Base-by-base conservation (phyloP, 2,329 filamentous ascomycete genomes). In the Keithomyces neogunnii region DNA sequence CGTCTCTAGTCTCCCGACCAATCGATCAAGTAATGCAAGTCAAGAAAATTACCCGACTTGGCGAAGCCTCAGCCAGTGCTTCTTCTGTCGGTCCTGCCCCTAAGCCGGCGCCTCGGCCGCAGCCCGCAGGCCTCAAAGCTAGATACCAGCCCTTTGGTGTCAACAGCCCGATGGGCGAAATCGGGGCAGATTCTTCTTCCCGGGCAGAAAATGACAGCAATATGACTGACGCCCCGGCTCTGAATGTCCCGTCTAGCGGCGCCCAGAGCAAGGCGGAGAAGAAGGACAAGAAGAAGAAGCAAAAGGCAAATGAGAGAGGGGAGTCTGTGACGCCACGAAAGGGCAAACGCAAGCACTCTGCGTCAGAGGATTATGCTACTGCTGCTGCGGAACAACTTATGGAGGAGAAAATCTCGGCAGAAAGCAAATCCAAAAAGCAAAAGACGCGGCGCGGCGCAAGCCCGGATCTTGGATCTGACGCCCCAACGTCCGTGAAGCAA, bases 101-200 rank as follows among this genome's bases (percentile, higher is more conserved):
- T 4, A 70, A 76, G 51, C 80, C 73, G 53, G 65, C 74, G 1
- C 72, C 81, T 47, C 78, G 84, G 53, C 72, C 78, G 45, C 87
- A 90, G 63, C 85, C 87, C 1, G 74, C 78, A 59, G 84, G 82
- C 5, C 69, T 91, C 50, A 81, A 77, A 60, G 78, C 83, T 66
- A 80, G 86, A 35, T 89, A 80, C 66, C 76, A 77, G 50, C 86
- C 86, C 1, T 78, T 85, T 44, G 86, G 86, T 31, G 73, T 80
- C 43, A 61, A 60, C 52, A 62, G 59, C 28, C 53, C 64, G 32
- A 60, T 63, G 57, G 63, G 60, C 44, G 63, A 55, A 11, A 75
- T 75, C 56, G 73, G 73, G 9, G 50, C 38, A n/a, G 73, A 72
- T 30, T 67, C 58, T 1, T 55, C 59, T 2, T 58, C 77, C 60